Evolutionary conservation across 2,329 filamentous ascomycete genomes (phyloP).

Genomic region (Emergomyces orientalis): DNA sequence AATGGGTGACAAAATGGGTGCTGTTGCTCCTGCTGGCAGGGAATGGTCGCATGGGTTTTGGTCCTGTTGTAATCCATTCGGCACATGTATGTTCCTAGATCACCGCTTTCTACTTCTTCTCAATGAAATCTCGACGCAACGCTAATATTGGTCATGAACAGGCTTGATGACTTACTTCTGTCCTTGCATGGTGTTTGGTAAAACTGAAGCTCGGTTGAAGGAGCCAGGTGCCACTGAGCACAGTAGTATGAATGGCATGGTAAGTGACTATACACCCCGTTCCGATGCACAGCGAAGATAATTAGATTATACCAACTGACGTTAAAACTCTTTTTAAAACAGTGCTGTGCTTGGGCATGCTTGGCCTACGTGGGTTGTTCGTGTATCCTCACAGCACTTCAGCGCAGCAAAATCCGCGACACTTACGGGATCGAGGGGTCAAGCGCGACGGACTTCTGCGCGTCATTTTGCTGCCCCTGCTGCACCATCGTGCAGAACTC

Average conservation of each 20-base stretch:
- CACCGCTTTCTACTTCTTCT: not conserved
- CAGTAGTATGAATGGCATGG: conserved; percentile 23
- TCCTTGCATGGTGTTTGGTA: conserved; percentile 27
- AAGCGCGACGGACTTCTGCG: conserved; percentile 43
- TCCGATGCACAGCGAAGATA: not conserved
- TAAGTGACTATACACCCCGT: conserved; percentile 14
- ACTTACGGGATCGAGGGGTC: conserved; percentile 46
- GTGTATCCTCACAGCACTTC: conserved; percentile 42
- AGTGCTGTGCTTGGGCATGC: conserved; percentile 30
- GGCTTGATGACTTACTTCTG: conserved; percentile 23
- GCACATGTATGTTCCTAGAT: conserved; percentile 22
- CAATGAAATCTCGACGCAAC: not conserved
- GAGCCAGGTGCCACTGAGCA: conserved; percentile 24
- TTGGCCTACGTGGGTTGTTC: conserved; percentile 24
- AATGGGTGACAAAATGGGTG: conserved; percentile 5
- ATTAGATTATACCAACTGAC: not conserved
- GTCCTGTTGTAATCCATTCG: conserved; percentile 25
- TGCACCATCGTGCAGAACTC: conserved; percentile 51
- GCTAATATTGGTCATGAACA: conserved; percentile 10
- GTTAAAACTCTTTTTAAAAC: not conserved
- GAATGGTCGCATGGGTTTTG: conserved; percentile 27
- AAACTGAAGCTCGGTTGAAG: conserved; percentile 23
- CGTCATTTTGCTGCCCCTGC: conserved; percentile 48
- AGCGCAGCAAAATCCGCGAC: conserved; percentile 46
- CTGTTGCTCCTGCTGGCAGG: conserved; percentile 6